phyloP scores from a whole-genome alignment of 164 flowering plant genomes.

The Vitis riparia region DNA sequence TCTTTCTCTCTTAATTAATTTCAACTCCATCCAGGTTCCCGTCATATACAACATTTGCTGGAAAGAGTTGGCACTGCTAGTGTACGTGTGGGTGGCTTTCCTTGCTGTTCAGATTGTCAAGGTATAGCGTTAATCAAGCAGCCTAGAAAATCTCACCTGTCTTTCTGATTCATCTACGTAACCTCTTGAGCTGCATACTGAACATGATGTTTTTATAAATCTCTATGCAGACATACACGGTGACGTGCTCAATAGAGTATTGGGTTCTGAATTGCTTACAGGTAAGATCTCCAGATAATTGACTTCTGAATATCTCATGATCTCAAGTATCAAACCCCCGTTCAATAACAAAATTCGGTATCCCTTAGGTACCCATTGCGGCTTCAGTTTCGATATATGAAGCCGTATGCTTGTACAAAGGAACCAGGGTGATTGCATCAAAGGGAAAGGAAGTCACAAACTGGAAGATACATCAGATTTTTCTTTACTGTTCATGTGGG shows the following conservation, averaged over 20 bases:
- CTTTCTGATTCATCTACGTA: too few relatives aligned
- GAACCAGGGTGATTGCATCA: slow-evolving; percentile 38
- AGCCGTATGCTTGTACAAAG: slow-evolving; percentile 33
- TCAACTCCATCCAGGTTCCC: slow-evolving; percentile 44
- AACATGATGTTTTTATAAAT: not conserved
- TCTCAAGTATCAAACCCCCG: not conserved
- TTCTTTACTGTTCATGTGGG: slow-evolving; percentile 34
- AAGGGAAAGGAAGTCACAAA: slow-evolving; percentile 33
- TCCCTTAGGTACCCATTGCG: slow-evolving; percentile 58
- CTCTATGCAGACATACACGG: slow-evolving; percentile 49
- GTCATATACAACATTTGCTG: slow-evolving; percentile 48
- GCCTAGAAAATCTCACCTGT: not conserved
- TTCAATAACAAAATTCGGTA: too few relatives aligned
- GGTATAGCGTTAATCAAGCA: slow-evolving; percentile 23
- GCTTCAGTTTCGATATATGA: slow-evolving; percentile 51
- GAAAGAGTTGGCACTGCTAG: slow-evolving; percentile 57
- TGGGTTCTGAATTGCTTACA: slow-evolving; percentile 69
- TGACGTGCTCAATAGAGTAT: slow-evolving; percentile 53
- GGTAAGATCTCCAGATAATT: slow-evolving; percentile 29
- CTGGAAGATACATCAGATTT: slow-evolving; percentile 36
- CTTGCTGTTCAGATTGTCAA: slow-evolving; percentile 59
- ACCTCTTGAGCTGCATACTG: too few relatives aligned
- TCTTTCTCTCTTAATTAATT: not conserved
- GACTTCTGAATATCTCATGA: not conserved
- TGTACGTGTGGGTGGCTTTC: slow-evolving; percentile 70